These are phyloP conservation scores for Phytomonas sp. DNA, from an alignment of 208 protist species.

Conservation along the genomic window DNA sequence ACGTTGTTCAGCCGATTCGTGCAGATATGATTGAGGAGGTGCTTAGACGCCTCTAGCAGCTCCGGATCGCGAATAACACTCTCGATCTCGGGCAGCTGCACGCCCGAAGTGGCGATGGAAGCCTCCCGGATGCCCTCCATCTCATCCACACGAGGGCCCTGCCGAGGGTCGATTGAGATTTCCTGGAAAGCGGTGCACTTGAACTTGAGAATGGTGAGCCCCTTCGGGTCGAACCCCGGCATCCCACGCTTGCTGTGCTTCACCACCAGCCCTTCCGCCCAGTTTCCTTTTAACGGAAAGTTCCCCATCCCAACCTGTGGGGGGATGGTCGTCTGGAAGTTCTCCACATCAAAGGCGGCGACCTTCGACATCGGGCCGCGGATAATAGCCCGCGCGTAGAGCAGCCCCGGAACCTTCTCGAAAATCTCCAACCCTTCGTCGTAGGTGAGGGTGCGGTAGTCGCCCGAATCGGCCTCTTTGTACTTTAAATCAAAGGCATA, in stretches of 20 bases:
- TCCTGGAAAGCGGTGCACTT: conserved; percentile 84
- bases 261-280: conserved; percentile 79
- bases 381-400: conserved; percentile 67
- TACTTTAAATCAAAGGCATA: conserved; percentile 88
- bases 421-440: conserved; percentile 66
- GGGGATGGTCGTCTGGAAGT: conserved; percentile 73
- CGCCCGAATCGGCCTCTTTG: conserved; percentile 19
- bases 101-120: conserved; percentile 39
- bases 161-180: conserved; percentile 60
- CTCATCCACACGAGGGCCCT: conserved; percentile 64
- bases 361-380: conserved; percentile 69
- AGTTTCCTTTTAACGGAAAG: conserved; percentile 72
- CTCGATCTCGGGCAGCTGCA: conserved; percentile 60
- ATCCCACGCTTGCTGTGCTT: conserved; percentile 57
- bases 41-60: conserved; percentile 24
- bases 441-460: conserved; percentile 49
- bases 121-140: conserved; percentile 49
- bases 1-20: conserved; percentile 77
- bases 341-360: conserved; percentile 77
- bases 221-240: conserved; percentile 44
- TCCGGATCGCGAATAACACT: conserved; percentile 56
- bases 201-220: conserved; percentile 75
- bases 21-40: conserved; percentile 62
- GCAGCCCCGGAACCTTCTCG: conserved; percentile 51
- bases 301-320: conserved; percentile 79